Evolutionary conservation across 352 stramenopile species (phyloP).

Genomic region (Phytophthora palmivora): DNA sequence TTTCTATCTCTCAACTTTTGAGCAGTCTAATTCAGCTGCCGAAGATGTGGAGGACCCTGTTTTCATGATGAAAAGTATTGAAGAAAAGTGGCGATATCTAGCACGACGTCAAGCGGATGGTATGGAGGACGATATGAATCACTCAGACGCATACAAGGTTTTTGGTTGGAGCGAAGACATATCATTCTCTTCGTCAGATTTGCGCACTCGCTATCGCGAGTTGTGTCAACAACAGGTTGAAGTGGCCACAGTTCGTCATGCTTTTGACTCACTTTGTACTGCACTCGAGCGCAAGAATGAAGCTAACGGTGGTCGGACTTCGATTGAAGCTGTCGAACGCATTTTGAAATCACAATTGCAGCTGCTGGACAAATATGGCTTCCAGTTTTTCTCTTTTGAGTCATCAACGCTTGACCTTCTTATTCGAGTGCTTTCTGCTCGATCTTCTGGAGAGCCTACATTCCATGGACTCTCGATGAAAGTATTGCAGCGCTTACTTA

Average conservation of each 20-base stretch:
- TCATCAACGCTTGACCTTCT: slow-evolving; percentile 72
- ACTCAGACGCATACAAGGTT: slow-evolving; percentile 61
- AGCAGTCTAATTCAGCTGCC: slow-evolving; percentile 54
- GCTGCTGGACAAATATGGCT: slow-evolving; percentile 74
- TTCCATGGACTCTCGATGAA: slow-evolving; percentile 41
- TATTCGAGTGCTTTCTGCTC: slow-evolving; percentile 34
- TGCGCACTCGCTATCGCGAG: slow-evolving; percentile 70
- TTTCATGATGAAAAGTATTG: slow-evolving; percentile 77
- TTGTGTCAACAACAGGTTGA: slow-evolving; percentile 59
- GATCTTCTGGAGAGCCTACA: slow-evolving; percentile 23
- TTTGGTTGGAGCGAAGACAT: slow-evolving; percentile 71
- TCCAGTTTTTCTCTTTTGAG: slow-evolving; percentile 84
- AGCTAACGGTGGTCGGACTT: slow-evolving; percentile 55
- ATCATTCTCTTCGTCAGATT: slow-evolving; percentile 51
- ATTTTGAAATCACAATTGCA: slow-evolving; percentile 74
- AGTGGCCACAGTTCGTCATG: slow-evolving; percentile 56
- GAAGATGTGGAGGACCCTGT: slow-evolving; percentile 80
- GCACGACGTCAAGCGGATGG: slow-evolving; percentile 53
- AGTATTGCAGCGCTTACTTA: slow-evolving; percentile 48
- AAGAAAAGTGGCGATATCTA: slow-evolving; percentile 79
- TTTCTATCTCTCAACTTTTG: slow-evolving; percentile 77
- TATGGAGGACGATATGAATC: slow-evolving; percentile 50
- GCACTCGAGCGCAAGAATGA: slow-evolving; percentile 64
- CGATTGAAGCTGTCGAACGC: slow-evolving; percentile 72
- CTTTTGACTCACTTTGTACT: slow-evolving; percentile 66